phyloP scores from a whole-genome alignment of 164 flowering plant species.

The Annona squamosa region DNA sequence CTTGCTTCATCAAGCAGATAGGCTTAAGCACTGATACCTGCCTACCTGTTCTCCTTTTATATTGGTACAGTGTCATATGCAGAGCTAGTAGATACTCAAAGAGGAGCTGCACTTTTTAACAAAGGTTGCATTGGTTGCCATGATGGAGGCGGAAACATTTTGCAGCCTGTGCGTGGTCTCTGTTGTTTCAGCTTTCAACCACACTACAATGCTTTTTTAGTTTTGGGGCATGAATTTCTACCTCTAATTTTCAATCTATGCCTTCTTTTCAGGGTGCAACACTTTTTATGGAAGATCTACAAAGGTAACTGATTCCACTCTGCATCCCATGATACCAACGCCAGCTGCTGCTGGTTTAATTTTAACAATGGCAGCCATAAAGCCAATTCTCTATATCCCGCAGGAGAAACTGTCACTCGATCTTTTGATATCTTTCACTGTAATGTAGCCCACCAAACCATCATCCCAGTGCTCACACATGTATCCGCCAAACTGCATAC shows the following conservation, averaged over 20 bases:
- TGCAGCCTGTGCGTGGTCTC: constrained; percentile 58
- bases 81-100: constrained; percentile 41
- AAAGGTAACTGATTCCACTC: constrained; percentile 35
- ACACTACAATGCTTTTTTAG: not conserved
- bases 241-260: constrained; percentile 3
- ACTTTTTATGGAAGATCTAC: constrained; percentile 61
- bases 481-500: not conserved
- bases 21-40: too few species aligned
- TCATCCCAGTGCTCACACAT: not conserved
- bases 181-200: not conserved
- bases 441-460: not conserved
- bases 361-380: not conserved
- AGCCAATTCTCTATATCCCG: not conserved
- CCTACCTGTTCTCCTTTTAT: too few species aligned
- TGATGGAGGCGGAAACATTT: constrained; percentile 81
- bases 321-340: not conserved
- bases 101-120: constrained; percentile 57
- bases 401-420: not conserved
- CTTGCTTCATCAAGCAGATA: too few species aligned
- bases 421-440: not conserved
- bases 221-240: not conserved
- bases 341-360: not conserved
- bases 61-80: constrained; percentile 38
- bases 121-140: constrained; percentile 89
- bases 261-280: constrained; percentile 62